phyloP scores from a whole-genome alignment of 106 monocot genomes.

The Apostasia ramifera region DNA sequence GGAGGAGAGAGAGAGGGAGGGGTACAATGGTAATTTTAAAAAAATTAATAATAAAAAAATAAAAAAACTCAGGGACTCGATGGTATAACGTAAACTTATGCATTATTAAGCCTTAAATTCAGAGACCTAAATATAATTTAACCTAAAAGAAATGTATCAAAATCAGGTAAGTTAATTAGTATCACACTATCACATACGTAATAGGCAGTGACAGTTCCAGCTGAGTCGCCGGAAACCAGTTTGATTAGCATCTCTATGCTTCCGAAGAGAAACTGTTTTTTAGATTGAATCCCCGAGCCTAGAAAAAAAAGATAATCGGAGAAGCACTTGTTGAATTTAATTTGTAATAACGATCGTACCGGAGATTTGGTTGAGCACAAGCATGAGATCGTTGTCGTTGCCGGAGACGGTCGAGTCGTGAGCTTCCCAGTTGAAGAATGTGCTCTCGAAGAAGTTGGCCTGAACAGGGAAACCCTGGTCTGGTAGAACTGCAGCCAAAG shows the following conservation, averaged over 20 bases:
- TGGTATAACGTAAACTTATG: too few species aligned
- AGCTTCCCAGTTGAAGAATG: conserved; percentile 7
- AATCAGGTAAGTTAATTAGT: too few species aligned
- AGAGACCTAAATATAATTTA: too few species aligned
- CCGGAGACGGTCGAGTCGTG: conserved; percentile 9
- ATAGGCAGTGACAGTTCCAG: conserved; percentile 58
- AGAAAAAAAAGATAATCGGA: neutral
- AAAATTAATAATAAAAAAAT: too few species aligned
- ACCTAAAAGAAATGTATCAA: too few species aligned
- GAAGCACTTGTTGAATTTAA: neutral
- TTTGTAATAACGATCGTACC: conserved; percentile 6
- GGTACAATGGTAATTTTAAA: too few species aligned
- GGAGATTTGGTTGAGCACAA: conserved; percentile 18
- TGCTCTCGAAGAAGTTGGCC: conserved; percentile 11
- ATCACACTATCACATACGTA: conserved; percentile 38
- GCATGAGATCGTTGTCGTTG: conserved; percentile 17
- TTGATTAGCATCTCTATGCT: conserved; percentile 42
- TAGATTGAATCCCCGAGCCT: conserved; percentile 31
- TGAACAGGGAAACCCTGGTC: neutral
- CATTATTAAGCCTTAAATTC: too few species aligned
- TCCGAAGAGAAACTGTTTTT: conserved; percentile 31
- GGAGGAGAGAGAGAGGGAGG: too few species aligned
- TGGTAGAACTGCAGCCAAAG: neutral
- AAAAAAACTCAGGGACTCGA: too few species aligned
- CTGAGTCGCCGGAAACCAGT: conserved; percentile 51